phyloP scores from a whole-genome alignment of 2,329 filamentous ascomycete genomes.

The Pestalotiopsis sp. region DNA sequence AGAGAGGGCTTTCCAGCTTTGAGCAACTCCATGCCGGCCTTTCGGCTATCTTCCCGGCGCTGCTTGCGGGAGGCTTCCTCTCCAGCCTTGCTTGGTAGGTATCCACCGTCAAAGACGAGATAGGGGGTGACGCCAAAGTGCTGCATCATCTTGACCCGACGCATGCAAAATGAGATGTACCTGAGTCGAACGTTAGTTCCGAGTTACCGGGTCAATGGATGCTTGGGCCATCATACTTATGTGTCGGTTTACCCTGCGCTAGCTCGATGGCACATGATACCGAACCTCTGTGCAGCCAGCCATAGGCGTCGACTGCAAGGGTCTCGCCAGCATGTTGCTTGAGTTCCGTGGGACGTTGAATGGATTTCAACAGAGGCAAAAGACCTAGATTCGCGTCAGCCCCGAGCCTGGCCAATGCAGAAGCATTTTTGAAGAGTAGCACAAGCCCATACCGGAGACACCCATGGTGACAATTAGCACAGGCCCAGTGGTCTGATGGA shows the following conservation, averaged over 20 bases:
- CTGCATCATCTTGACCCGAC: conserved; percentile 89
- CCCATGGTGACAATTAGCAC: not conserved
- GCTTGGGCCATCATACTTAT: conserved; percentile 62
- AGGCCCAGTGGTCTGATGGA: not conserved
- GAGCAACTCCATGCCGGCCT: conserved; percentile 75
- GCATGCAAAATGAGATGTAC: conserved; percentile 88
- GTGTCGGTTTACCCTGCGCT: conserved; percentile 84
- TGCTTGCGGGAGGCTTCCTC: conserved; percentile 81
- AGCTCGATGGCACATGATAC: conserved; percentile 90
- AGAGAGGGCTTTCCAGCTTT: conserved; percentile 79
- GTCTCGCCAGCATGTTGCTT: conserved; percentile 88
- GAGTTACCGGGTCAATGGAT: conserved; percentile 13
- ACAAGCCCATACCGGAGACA: conserved; percentile 1
- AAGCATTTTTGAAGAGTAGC: not conserved
- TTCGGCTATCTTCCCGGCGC: conserved; percentile 76
- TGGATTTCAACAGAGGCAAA: conserved; percentile 90
- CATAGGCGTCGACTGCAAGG: conserved; percentile 94
- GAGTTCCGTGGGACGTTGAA: conserved; percentile 84
- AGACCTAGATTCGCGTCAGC: conserved; percentile 61
- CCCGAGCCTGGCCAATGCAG: not conserved
- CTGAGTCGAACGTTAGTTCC: conserved; percentile 45
- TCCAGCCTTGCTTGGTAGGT: conserved; percentile 86
- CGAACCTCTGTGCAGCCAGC: conserved; percentile 94
- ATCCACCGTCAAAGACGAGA: conserved; percentile 94
- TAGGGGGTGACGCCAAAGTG: conserved; percentile 95